phyloP scores from a whole-genome alignment of 1,284 basidiomycete species.

The Phylloboletellus chloephorus region DNA sequence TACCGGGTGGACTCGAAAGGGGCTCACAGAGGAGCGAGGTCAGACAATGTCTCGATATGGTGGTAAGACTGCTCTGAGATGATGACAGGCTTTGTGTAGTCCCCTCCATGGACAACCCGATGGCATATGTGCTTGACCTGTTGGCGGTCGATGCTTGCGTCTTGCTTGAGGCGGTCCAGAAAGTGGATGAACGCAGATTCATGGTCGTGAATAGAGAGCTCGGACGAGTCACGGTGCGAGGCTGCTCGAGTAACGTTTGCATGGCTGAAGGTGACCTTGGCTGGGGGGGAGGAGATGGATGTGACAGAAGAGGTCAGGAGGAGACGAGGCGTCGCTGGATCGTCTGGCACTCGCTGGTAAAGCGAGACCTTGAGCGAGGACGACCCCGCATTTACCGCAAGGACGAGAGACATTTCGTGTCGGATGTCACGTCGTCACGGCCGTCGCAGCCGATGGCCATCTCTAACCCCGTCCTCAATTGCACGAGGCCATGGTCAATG shows the following conservation, averaged over 20 bases:
- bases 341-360: slow-evolving; percentile 34
- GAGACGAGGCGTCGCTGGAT: slow-evolving; percentile 35
- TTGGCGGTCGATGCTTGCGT: slow-evolving; percentile 40
- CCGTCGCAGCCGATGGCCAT: no score
- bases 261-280: slow-evolving; percentile 43
- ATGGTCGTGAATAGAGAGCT: slow-evolving; percentile 47
- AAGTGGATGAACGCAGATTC: slow-evolving; percentile 62
- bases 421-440: no score
- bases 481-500: neutral
- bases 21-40: slow-evolving; percentile 75
- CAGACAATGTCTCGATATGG: slow-evolving; percentile 69
- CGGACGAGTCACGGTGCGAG: slow-evolving; percentile 33
- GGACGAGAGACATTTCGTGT: slow-evolving; percentile 41
- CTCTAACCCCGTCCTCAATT: neutral
- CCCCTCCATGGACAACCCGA: slow-evolving; percentile 80
- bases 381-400: slow-evolving; percentile 67
- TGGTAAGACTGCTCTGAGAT: slow-evolving; percentile 59
- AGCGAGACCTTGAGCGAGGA: slow-evolving; percentile 76
- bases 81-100: slow-evolving; percentile 60
- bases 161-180: slow-evolving; percentile 43
- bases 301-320: slow-evolving; percentile 48
- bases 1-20: neutral
- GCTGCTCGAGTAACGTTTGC: slow-evolving; percentile 20
- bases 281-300: slow-evolving; percentile 53
- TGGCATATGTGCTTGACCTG: slow-evolving; percentile 58